These are phyloP conservation scores for Graphiopsis chlorocephala DNA, from an alignment of 2,329 filamentous ascomycete genomes.

Conservation along the genomic window DNA sequence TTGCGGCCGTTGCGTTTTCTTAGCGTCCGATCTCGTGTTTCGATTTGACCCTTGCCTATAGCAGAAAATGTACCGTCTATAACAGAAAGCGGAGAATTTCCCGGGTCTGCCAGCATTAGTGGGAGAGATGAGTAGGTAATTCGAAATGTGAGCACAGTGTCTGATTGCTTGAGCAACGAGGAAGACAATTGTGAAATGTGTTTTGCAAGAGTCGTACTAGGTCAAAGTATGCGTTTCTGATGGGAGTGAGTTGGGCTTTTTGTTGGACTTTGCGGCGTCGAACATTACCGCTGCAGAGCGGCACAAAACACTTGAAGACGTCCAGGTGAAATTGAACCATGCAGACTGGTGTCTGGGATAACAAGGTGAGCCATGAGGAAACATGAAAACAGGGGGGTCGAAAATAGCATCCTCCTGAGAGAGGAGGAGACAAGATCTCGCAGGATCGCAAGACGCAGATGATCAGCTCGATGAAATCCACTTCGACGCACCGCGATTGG, in stretches of 20 bases:
- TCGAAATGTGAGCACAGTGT: slow-evolving; percentile 10
- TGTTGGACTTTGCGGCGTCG: not conserved
- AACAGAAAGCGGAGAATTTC: not conserved
- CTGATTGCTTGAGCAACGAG: slow-evolving; percentile 10
- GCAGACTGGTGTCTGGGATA: slow-evolving; percentile 11
- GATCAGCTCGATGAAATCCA: slow-evolving; percentile 5
- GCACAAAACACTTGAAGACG: slow-evolving; percentile 13
- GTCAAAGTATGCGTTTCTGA: not conserved
- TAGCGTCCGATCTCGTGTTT: slow-evolving; percentile 1
- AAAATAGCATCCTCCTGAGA: slow-evolving; percentile 2
- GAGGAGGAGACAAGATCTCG: slow-evolving; percentile 1
- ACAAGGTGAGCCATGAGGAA: slow-evolving; percentile 10
- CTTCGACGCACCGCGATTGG: slow-evolving; percentile 6
- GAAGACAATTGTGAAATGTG: not conserved
- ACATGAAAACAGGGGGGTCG: slow-evolving; percentile 1
- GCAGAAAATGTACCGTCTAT: not conserved
- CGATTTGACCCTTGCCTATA: slow-evolving; percentile 4
- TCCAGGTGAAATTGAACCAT: slow-evolving; percentile 13
- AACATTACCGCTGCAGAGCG: slow-evolving; percentile 2
- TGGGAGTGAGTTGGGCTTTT: not conserved
- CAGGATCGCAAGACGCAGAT: not conserved
- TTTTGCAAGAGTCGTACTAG: not conserved
- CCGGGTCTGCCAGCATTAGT: not conserved
- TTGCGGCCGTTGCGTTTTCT: not conserved
- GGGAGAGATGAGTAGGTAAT: slow-evolving; percentile 8